Evolutionary conservation across 805 yeast genomes (phyloP).

Genomic region (Lipomyces spencermartinsiae): DNA sequence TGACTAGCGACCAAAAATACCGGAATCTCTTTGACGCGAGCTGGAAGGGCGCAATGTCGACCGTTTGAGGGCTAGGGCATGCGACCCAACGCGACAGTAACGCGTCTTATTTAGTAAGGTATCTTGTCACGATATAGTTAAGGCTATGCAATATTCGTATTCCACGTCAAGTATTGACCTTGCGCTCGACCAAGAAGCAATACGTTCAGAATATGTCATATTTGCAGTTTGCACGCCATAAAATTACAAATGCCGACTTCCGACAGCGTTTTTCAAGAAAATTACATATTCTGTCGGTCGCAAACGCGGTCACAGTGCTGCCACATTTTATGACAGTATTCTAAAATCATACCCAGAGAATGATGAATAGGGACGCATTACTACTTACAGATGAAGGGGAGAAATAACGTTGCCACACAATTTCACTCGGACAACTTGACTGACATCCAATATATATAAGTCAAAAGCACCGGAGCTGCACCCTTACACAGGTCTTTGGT

Average conservation of each 20-base stretch:
- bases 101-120: not conserved
- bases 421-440: not conserved
- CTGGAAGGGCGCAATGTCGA: not conserved
- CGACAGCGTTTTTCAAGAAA: not conserved
- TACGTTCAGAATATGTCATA: no score
- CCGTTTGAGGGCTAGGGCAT: not conserved
- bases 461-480: not conserved
- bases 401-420: not conserved
- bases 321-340: not conserved
- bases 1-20: not conserved
- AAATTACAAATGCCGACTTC: not conserved
- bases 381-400: not conserved
- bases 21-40: not conserved
- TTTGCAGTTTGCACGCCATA: no score
- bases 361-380: not conserved
- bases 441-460: not conserved
- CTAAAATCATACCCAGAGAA: not conserved
- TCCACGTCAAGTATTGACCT: no score
- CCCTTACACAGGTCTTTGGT: not conserved
- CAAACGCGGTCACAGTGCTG: not conserved
- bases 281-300: not conserved
- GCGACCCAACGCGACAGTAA: not conserved
- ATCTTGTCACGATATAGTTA: no score
- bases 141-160: no score
- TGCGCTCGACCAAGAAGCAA: no score